Evolutionary conservation across 345 rosid genomes (phyloP), one percentile per base, ranked within the genome.

Genomic region (Microthlaspi erraticum): DNA sequence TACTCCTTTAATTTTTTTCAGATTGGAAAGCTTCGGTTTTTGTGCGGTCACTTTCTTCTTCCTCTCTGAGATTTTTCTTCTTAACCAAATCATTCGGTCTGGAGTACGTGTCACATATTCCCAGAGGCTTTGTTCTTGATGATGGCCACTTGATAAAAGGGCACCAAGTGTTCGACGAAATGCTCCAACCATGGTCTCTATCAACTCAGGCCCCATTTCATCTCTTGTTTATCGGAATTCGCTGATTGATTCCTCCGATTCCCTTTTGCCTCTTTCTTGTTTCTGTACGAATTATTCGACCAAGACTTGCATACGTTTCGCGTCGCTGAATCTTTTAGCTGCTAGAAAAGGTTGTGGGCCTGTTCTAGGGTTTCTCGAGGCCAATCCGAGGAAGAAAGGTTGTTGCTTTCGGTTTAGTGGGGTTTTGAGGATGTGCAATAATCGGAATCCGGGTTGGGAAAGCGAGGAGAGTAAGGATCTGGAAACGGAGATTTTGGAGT

Each of bases 111-210:
- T 52, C 46, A 49, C 75, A 10, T 60, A 29, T 77, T 72, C 81
- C 74, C 75, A 9, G 42, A 41, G 52, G 37, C 19, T 66, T 85
- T 83, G 94, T 85, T 86, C 18, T 31, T 14, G 42, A 50, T 56
- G 71, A 45, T 44, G 61, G 53, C 5, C 44, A 8, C 43, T 14
- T 52, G 39, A 33, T 44, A 20, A 46, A 53, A 43, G 44, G 44
- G 37, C 76, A 39, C 74, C 8, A 71, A 42, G 55, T 79, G 89
- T 79, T 88, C 76, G 89, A 77, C 85, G 96, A 93, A 88, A 93
- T 93, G 98, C 98, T 85, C 82, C 87, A 87, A 78, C 81, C 74
- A 93, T 93, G 98, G 82, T 76, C 38, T 78, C 89, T 62, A 60
- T 84, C 75, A 80, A 71, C 60, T 51, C 75, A 20, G 78, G 75